These are phyloP conservation scores for Hortaea sp. DNA, from an alignment of 2,329 filamentous ascomycete species.

Conservation along the genomic window DNA sequence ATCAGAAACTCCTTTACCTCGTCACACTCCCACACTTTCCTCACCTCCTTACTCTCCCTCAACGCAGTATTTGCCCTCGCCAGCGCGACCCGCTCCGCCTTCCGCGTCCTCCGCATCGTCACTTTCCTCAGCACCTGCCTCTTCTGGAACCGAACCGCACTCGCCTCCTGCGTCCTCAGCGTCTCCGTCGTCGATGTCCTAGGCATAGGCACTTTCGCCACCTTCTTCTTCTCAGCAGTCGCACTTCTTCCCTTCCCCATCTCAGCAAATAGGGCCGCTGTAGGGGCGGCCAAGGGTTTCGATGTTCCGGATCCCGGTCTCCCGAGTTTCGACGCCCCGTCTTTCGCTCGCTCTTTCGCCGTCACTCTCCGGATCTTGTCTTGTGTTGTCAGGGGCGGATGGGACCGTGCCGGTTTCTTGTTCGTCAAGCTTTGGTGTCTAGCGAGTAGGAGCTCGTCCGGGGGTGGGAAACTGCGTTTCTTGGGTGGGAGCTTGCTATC, in stretches of 20 bases:
- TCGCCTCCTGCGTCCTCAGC: background rate
- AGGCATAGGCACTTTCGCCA: background rate
- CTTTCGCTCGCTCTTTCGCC: background rate
- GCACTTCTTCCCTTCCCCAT: too few species aligned
- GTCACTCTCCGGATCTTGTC: slow-evolving; percentile 3
- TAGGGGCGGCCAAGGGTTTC: too few species aligned
- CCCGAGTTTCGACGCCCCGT: background rate
- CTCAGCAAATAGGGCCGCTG: too few species aligned
- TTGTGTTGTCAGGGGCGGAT: slow-evolving; percentile 4
- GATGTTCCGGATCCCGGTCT: too few species aligned
- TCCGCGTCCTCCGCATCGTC: slow-evolving; percentile 1
- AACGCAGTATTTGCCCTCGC: background rate
- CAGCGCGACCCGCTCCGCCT: background rate
- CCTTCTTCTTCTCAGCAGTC: background rate
- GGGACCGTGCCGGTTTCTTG: background rate
- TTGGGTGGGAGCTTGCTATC: background rate
- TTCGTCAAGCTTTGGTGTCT: background rate
- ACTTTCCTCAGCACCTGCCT: background rate
- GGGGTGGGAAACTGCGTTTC: slow-evolving; percentile 1
- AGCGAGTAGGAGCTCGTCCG: background rate
- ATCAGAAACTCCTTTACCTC: background rate
- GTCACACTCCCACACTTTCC: slow-evolving; percentile 1
- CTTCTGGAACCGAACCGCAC: background rate
- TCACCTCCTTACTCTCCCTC: background rate
- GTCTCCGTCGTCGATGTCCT: background rate